Conservation (phyloP, 257 asterid genomes). For the Jaltomata sinuosa region DNA sequence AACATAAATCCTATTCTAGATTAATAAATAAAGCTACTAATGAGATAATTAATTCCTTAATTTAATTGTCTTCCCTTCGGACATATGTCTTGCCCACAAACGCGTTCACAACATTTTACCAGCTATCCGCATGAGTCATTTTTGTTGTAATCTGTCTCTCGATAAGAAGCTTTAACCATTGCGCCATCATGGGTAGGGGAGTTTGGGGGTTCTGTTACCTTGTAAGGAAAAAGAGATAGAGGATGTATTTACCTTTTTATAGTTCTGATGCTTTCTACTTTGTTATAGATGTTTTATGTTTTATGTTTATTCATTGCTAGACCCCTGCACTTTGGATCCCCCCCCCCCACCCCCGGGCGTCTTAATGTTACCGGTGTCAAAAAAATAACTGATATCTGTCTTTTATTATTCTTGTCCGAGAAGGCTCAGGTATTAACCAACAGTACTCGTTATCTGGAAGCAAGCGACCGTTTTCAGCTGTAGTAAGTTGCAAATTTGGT, state of each 20-base stretch:
- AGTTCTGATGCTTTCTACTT: neutral
- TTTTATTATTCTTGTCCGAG: neutral
- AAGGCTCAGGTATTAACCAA: slow-evolving; percentile 27
- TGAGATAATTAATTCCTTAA: no score
- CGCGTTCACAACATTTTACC: no score
- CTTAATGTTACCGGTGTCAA: no score
- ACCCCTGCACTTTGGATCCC: neutral
- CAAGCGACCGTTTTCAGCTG: slow-evolving; percentile 35
- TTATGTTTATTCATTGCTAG: neutral
- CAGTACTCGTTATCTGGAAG: slow-evolving; percentile 26
- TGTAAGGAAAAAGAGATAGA: neutral
- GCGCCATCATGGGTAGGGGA: neutral
- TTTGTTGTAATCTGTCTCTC: no score
- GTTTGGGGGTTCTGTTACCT: neutral
- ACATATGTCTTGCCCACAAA: no score
- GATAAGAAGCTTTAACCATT: no score
- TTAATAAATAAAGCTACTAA: no score
- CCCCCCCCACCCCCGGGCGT: no score
- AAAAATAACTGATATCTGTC: slow-evolving; percentile 3
- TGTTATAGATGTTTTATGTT: neutral
- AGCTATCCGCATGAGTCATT: no score
- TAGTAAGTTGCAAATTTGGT: slow-evolving; percentile 20
- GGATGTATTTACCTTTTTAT: neutral
- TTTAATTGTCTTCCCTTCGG: no score
- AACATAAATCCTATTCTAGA: no score